Evolutionary conservation across 2,329 filamentous ascomycete genomes (phyloP).

Genomic region (Colletotrichum coccodes): DNA sequence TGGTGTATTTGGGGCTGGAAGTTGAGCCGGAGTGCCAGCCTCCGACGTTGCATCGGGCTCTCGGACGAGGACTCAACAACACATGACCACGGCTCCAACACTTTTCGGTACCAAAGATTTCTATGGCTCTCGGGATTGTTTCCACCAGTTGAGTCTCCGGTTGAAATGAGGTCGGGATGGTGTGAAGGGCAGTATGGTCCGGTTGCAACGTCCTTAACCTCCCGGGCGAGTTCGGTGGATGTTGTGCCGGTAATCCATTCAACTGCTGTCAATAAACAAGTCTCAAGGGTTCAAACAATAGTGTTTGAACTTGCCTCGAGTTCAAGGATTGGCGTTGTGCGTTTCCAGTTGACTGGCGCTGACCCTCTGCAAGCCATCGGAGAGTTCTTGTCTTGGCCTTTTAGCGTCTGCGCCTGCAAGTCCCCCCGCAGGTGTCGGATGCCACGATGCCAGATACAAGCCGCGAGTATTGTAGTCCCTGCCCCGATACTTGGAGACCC

Average conservation of each 20-base stretch:
- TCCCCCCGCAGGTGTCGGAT: background rate
- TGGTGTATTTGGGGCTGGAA: background rate
- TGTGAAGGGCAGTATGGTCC: background rate
- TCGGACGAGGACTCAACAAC: background rate
- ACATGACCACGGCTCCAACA: constrained; percentile 17
- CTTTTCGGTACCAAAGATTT: constrained; percentile 4
- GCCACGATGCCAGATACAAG: no score
- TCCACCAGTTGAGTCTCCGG: constrained; percentile 9
- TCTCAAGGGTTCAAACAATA: background rate
- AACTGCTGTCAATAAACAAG: background rate
- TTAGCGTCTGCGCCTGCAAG: background rate
- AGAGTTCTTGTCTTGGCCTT: constrained; percentile 4
- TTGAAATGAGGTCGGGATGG: background rate
- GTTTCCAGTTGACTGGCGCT: background rate
- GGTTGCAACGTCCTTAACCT: background rate
- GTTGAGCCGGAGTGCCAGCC: constrained; percentile 15
- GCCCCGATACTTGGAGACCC: no score
- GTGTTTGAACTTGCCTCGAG: background rate
- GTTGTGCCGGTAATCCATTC: background rate
- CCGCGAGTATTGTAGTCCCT: no score
- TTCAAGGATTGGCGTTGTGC: background rate
- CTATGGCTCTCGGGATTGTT: background rate
- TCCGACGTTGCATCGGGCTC: constrained; percentile 30
- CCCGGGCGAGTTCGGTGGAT: background rate
- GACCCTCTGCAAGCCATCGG: constrained; percentile 1